phyloP scores from a whole-genome alignment of 2,329 filamentous ascomycete species.

The Aspergillus sp. region DNA sequence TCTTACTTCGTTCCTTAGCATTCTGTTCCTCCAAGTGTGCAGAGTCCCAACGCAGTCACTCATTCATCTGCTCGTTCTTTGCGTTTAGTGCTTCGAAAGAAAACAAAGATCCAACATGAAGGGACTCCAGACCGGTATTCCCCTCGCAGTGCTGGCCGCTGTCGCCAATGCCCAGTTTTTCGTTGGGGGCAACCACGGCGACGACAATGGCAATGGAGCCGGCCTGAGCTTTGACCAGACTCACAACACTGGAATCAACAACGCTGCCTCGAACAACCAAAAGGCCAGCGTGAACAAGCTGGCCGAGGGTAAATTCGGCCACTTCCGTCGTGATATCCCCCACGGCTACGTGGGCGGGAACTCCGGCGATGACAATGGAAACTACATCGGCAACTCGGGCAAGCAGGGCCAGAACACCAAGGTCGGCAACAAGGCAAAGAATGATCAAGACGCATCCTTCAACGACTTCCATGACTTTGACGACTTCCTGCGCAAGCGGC shows the following conservation, averaged over 20 bases:
- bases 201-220: not conserved
- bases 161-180: constrained; percentile 27
- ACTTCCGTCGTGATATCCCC: too few species aligned
- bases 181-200: constrained; percentile 7
- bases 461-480: not conserved
- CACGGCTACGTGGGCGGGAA: too few species aligned
- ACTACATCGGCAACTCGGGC: too few species aligned
- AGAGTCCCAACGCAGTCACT: not conserved
- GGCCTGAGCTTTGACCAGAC: not conserved
- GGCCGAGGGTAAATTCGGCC: not conserved
- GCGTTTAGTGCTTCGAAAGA: not conserved
- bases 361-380: too few species aligned
- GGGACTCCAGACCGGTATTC: constrained; percentile 34
- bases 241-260: not conserved
- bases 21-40: not conserved
- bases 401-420: too few species aligned
- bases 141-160: constrained; percentile 34
- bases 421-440: not conserved
- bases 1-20: not conserved
- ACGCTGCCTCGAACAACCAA: not conserved
- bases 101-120: constrained; percentile 29
- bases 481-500: not conserved
- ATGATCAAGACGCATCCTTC: not conserved
- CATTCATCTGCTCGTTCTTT: not conserved
- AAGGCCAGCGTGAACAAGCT: not conserved